Conservation (phyloP, 140 eudicot genomes). For the Anethum foeniculum region DNA sequence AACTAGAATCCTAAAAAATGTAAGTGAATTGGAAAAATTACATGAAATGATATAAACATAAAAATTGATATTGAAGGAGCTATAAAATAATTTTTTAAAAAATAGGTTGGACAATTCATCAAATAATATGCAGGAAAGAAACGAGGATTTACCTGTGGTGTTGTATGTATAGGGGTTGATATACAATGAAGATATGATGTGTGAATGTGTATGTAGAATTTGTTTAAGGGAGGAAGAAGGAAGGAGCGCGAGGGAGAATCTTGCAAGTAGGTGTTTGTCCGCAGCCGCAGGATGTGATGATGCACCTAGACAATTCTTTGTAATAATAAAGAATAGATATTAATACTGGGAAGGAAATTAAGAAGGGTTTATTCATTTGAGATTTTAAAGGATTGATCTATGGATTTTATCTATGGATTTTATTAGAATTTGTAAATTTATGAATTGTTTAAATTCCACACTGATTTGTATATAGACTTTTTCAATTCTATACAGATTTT, state of each 20-base stretch:
- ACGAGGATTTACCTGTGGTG: neutral
- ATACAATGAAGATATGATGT: neutral
- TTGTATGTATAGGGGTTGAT: neutral
- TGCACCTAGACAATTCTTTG: neutral
- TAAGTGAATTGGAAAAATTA: neutral
- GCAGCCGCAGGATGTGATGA: conserved; percentile 5
- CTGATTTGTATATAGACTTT: too few relatives aligned
- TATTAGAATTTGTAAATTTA: too few relatives aligned
- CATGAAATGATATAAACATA: neutral
- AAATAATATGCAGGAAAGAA: neutral
- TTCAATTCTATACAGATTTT: too few relatives aligned
- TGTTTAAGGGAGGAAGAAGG: neutral
- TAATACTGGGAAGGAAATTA: neutral
- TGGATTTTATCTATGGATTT: too few relatives aligned
- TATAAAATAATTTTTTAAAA: neutral
- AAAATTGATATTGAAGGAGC: neutral
- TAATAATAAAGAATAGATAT: neutral
- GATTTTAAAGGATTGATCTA: too few relatives aligned
- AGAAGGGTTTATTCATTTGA: too few relatives aligned
- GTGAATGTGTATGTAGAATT: neutral
- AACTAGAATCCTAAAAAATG: neutral
- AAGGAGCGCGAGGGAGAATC: neutral
- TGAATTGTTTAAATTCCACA: too few relatives aligned
- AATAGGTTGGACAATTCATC: conserved; percentile 4
- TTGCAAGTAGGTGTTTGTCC: neutral